Evolutionary conservation across 2,329 filamentous ascomycete species (phyloP).

Genomic region (Aspergillus fumigatiaffinis): DNA sequence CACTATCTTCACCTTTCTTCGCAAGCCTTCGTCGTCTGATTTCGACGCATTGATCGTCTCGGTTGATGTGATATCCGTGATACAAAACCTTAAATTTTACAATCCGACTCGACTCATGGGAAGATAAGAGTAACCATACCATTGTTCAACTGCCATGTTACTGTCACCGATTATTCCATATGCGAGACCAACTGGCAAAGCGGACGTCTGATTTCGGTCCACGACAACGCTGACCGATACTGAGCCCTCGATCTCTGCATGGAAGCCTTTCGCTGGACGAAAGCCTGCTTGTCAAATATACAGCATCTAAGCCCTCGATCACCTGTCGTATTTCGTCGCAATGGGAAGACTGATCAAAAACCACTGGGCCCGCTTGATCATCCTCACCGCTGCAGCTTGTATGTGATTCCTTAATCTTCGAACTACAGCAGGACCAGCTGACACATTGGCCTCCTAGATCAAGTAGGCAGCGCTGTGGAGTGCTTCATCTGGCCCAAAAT

Average conservation of each 20-base stretch:
- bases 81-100: constrained; percentile 3
- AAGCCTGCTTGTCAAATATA: constrained; percentile 7
- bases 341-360: constrained; percentile 99
- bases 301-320: neutral
- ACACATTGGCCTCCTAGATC: constrained; percentile 56
- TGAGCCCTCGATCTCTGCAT: neutral
- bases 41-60: constrained; percentile 8
- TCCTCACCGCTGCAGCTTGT: constrained; percentile 79
- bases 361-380: constrained; percentile 93
- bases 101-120: neutral
- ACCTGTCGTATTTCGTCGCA: constrained; percentile 1
- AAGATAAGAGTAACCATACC: neutral
- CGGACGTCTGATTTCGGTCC: constrained; percentile 7
- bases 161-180: constrained; percentile 3
- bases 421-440: constrained; percentile 11
- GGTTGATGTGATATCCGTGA: constrained; percentile 12
- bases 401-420: constrained; percentile 33
- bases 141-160: constrained; percentile 12
- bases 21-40: neutral
- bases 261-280: constrained; percentile 26
- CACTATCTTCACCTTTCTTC: neutral
- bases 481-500: constrained; percentile 98
- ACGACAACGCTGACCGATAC: neutral
- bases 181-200: constrained; percentile 3
- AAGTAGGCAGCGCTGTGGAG: constrained; percentile 77